These are phyloP conservation scores for Lactarius deliciosus DNA, from an alignment of 768 basidiomycete species.

Conservation along the genomic window DNA sequence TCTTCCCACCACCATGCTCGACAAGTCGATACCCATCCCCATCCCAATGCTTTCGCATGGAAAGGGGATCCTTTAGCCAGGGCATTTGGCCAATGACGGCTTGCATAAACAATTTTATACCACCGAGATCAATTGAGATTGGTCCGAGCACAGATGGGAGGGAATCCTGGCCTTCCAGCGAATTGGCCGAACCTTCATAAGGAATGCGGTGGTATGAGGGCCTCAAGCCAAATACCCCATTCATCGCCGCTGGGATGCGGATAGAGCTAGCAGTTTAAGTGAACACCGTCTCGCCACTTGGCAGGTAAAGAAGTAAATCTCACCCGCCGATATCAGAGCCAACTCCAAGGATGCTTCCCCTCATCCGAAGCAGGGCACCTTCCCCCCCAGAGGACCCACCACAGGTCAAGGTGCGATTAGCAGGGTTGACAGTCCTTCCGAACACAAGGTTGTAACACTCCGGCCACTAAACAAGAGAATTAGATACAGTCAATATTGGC, in stretches of 20 bases:
- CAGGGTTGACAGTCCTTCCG: conserved; percentile 75
- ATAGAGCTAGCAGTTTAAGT: conserved; percentile 50
- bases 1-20: conserved; percentile 55
- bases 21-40: conserved; percentile 56
- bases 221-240: conserved; percentile 68
- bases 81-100: conserved; percentile 58
- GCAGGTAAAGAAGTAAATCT: conserved; percentile 21
- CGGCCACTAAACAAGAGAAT: conserved; percentile 50
- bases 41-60: conserved; percentile 58
- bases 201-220: conserved; percentile 72
- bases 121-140: conserved; percentile 54
- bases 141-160: conserved; percentile 75
- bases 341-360: conserved; percentile 54
- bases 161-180: conserved; percentile 69
- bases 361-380: conserved; percentile 67
- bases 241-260: conserved; percentile 66
- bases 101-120: conserved; percentile 66
- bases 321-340: conserved; percentile 84
- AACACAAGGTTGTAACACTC: conserved; percentile 81
- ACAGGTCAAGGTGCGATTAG: conserved; percentile 64
- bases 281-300: background rate
- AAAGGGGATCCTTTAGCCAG: conserved; percentile 66
- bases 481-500: background rate
- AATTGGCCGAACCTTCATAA: conserved; percentile 63
- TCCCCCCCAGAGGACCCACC: conserved; percentile 90